Evolutionary conservation across 805 yeast species (phyloP), one percentile per base, ranked within the genome.

Genomic region (Cyberlindnera veronae): DNA sequence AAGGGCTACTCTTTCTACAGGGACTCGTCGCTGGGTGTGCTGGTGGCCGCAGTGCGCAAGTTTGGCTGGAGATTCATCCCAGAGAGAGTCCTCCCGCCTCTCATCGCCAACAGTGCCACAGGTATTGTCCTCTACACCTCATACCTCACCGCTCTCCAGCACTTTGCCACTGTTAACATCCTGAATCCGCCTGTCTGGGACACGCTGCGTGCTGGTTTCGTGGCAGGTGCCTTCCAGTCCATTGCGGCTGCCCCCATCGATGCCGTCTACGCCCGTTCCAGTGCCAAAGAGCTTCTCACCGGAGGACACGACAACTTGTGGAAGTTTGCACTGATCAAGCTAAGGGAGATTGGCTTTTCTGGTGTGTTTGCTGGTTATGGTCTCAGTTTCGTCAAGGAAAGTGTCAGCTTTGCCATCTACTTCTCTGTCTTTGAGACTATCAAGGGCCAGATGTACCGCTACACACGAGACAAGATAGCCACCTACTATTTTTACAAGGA

Each of bases 161-260:
- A 55, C 38, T 64, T 63, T 31, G 66, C 60, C 24, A 47, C 41
- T 6, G 32, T 39, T 4, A 50, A 53, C 36, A 37, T 51, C 27
- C 46, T 46, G 13, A 46, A 51, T 26, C 57, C 58, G 0, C 36
- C 47, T 13, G 68, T 72, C 1, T 55, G 67, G 41, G 88, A 85
- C 50, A 79, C 88, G 0, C 55, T 86, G 62, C 61, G 78, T 34
- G 87, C 96, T 0, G 98, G 98, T 0, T 78, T 81, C 41, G 48
- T 86, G 0, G 96, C 96, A 0, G 97, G 97, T 2, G 78, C 82
- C 0, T 78, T 80, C 18, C 96, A 93, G 53, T 84, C 95, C n/a
- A 64, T 87, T 14, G 90, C 87, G 1, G 95, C 96, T 2, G 91
- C 96, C 2, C 98, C 98, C 0, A 71, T 91, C 5, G 97, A 91